Percentiles rank a stretch among this genome's conserved stretches.
phyloP scores from a whole-genome alignment of 305 asterid species.

The Solanum chacoense region DNA sequence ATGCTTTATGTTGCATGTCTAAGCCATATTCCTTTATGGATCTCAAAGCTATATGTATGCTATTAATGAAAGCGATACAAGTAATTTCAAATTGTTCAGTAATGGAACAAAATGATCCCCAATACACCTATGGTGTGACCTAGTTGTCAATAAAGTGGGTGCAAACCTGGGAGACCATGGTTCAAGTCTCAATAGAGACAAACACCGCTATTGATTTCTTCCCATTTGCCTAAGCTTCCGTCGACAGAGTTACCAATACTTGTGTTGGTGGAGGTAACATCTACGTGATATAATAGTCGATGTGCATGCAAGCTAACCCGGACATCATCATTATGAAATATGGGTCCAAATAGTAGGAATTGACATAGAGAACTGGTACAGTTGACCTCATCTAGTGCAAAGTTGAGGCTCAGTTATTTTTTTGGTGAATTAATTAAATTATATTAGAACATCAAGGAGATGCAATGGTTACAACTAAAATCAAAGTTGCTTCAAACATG shows the following conservation, averaged over 20 bases:
- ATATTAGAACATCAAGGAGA: not conserved
- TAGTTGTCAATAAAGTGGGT: not conserved
- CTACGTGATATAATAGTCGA: not conserved
- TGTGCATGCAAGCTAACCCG: not conserved
- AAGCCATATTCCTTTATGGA: not conserved
- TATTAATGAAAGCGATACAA: not conserved
- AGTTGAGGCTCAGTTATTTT: not conserved
- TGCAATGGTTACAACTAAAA: not conserved
- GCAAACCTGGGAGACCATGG: not conserved
- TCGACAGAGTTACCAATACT: not conserved
- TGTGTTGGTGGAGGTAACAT: not conserved
- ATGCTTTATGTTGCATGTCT: not conserved
- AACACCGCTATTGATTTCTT: not conserved
- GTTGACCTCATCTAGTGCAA: not conserved
- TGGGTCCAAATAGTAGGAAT: not conserved
- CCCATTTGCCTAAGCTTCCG: not conserved
- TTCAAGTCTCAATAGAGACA: not conserved
- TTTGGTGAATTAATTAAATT: not conserved
- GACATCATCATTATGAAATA: not conserved
- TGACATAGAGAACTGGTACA: not conserved
- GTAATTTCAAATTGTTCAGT: not conserved
- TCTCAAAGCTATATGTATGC: not conserved
- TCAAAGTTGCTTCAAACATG: not conserved
- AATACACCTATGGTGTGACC: not conserved
- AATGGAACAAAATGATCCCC: not conserved